Evolutionary conservation across 2,329 filamentous ascomycete genomes (phyloP).

Genomic region (Cytospora chrysosperma): DNA sequence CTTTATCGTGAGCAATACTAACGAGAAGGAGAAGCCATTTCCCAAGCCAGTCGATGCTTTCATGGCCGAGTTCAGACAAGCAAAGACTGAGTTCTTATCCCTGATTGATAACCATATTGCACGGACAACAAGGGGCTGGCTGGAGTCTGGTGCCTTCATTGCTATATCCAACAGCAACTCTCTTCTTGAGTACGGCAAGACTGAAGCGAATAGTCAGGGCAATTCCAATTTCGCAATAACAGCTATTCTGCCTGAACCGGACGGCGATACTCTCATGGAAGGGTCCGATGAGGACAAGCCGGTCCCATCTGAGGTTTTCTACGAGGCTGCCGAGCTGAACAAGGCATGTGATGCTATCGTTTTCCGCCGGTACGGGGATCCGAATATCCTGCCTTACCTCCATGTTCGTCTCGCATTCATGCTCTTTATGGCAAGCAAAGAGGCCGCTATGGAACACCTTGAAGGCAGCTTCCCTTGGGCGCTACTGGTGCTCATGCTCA

Average conservation of each 20-base stretch:
- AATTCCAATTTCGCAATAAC: conserved; percentile 44
- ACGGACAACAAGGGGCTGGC: conserved; percentile 49
- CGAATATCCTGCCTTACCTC: conserved; percentile 60
- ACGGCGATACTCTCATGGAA: conserved; percentile 9
- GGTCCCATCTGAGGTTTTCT: conserved; percentile 31
- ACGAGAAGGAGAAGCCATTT: conserved; percentile 15
- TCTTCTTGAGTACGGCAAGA: conserved; percentile 52
- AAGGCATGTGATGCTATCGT: conserved; percentile 46
- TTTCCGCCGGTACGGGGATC: conserved; percentile 53
- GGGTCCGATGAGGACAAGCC: background rate
- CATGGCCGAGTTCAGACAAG: background rate
- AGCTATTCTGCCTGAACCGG: conserved; percentile 30
- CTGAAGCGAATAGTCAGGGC: conserved; percentile 11
- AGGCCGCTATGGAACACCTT: conserved; percentile 43
- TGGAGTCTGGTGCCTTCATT: conserved; percentile 54
- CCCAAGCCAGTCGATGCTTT: conserved; percentile 33
- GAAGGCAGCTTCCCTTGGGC: conserved; percentile 43
- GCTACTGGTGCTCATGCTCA: conserved; percentile 39
- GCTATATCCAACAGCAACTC: conserved; percentile 57
- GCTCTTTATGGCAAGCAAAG: conserved; percentile 41
- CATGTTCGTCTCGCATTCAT: conserved; percentile 64
- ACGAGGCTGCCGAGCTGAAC: conserved; percentile 41
- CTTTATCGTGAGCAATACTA: conserved; percentile 40
- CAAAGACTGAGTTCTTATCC: conserved; percentile 45
- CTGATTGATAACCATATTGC: conserved; percentile 59